Evolutionary conservation across 2,329 filamentous ascomycete genomes (phyloP), one percentile per base, ranked within the genome.

Genomic region (Colletotrichum costaricense): DNA sequence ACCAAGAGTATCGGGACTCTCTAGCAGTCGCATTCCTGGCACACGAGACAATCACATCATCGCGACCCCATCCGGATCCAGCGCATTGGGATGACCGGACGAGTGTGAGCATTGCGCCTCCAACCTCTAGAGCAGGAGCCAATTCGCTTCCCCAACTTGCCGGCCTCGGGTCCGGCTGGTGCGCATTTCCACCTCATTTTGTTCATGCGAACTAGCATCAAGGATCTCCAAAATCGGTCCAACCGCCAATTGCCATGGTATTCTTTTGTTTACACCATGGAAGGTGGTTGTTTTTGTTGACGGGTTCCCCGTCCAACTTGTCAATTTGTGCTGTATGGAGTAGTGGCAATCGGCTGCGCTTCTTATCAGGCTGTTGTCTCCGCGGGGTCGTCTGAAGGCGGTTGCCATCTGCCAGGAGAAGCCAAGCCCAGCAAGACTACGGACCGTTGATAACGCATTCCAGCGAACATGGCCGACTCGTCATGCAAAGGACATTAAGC

Each of bases 171-270:
- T 42, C 67, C 67, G 70, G 67, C 60, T 65, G 70, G 70, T 65
- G 67, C 49, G 60, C 67, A 70, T 57, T 73, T 73, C 70, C 70
- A 70, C 70, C 70, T 70, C 70, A 73, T 73, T 65, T 70, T 57
- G 56, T 75, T 75, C 73, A 75, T 75, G 74, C 74, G 35, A 63
- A 16, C 73, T 72, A 73, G 74, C 74, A 75, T 75, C 74, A 75
- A 69, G 74, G 74, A 67, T 75, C 67, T 65, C 62, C 65, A 57
- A 65, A 14, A 42, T 67, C 54, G 65, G 70, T 65, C 70, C 66
- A 73, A 70, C 70, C 70, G 56, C 70, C 56, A 57, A 46, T 57
- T 16, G 62, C 49, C 66, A 63, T 64, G 46, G 46, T 38, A 24
- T 11, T 26, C 22, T 63, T 16, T 70, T 73, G 67, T 73, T 73